These are phyloP conservation scores for Peronospora destructor DNA, from an alignment of 352 stramenopile species.

Conservation along the genomic window DNA sequence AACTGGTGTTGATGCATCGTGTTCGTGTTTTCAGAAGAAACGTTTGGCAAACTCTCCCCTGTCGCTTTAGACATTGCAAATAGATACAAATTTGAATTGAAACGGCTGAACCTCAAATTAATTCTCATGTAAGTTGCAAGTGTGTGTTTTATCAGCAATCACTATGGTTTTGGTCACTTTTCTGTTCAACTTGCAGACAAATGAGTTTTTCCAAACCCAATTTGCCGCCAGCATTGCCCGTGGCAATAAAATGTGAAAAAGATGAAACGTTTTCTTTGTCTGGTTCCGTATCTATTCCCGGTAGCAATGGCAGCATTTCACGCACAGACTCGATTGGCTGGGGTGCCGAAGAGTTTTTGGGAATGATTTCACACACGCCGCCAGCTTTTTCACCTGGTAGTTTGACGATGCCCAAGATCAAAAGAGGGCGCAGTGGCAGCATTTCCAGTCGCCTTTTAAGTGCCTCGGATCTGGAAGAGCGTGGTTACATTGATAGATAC, in stretches of 20 bases:
- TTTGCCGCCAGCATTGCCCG: slow-evolving; percentile 55
- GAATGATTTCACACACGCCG: slow-evolving; percentile 86
- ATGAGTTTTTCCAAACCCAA: slow-evolving; percentile 45
- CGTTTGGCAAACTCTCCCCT: slow-evolving; percentile 13
- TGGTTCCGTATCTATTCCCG: slow-evolving; percentile 28
- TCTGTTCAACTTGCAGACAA: slow-evolving; percentile 3
- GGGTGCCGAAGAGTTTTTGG: slow-evolving; percentile 78
- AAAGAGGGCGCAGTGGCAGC: slow-evolving; percentile 72
- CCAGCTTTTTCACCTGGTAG: slow-evolving; percentile 87
- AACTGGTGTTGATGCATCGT: neutral
- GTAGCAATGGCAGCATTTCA: slow-evolving; percentile 31
- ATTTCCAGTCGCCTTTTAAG: slow-evolving; percentile 83
- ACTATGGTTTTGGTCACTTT: slow-evolving; percentile 1
- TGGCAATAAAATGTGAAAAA: slow-evolving; percentile 69
- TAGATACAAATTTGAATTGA: neutral
- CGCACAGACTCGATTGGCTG: slow-evolving; percentile 81
- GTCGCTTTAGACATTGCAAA: slow-evolving; percentile 20
- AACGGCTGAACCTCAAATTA: too few relatives aligned
- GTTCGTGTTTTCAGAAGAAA: neutral
- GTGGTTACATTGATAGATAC: slow-evolving; percentile 84
- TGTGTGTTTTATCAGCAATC: neutral
- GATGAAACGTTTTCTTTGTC: slow-evolving; percentile 22
- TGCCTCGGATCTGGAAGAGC: slow-evolving; percentile 85
- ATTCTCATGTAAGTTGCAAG: too few relatives aligned
- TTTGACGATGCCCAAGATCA: slow-evolving; percentile 85